Conservation (phyloP, 2,329 filamentous ascomycete species). For the Colletotrichum tamarilloi region DNA sequence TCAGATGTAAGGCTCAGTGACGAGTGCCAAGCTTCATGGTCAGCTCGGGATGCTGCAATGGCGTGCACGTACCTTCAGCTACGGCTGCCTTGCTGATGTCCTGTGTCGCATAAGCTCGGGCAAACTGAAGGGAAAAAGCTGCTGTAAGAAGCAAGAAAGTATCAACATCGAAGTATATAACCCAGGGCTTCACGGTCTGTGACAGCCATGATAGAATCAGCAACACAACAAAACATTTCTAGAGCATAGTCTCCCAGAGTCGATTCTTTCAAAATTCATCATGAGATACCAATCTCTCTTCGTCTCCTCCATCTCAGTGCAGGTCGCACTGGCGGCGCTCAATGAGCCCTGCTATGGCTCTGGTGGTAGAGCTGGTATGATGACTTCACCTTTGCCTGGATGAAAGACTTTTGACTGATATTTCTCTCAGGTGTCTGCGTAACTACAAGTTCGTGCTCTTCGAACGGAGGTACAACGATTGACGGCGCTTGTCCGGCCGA, state of each 20-base stretch:
- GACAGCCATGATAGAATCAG: no score
- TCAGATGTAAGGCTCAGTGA: not conserved
- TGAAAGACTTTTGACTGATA: not conserved
- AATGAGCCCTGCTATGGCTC: constrained; percentile 47
- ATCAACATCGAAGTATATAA: not conserved
- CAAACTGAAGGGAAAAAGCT: not conserved
- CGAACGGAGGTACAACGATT: constrained; percentile 50
- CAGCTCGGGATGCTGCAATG: not conserved
- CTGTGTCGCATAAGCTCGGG: not conserved
- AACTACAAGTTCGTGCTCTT: constrained; percentile 47
- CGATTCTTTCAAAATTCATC: not conserved
- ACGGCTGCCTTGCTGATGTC: not conserved
- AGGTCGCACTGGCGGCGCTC: constrained; percentile 40
- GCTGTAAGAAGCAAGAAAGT: not conserved
- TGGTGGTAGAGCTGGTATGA: constrained; percentile 35
- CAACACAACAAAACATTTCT: not conserved
- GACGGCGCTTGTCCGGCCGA: constrained; percentile 52
- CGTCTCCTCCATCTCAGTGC: constrained; percentile 10
- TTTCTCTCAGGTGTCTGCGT: constrained; percentile 50
- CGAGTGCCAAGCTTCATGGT: not conserved
- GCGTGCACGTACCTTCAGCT: not conserved
- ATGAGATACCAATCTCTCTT: constrained; percentile 18
- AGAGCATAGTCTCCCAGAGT: not conserved
- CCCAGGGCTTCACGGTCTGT: not conserved
- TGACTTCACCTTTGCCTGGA: fast-evolving